phyloP scores from a whole-genome alignment of 306 rosid species.

The Dryas alaskensis region DNA sequence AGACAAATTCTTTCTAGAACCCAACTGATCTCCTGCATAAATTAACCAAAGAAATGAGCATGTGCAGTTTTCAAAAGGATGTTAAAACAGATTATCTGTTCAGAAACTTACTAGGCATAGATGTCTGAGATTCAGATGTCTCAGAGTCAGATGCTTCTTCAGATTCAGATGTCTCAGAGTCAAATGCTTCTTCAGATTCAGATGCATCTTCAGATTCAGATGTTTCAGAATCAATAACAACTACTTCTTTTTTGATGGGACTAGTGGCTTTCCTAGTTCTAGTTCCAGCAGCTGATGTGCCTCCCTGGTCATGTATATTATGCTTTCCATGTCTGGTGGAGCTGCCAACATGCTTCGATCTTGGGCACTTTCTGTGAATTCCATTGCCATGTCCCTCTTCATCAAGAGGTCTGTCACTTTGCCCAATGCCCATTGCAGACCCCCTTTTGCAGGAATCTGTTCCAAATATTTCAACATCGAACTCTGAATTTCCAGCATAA shows the following conservation, averaged over 20 bases:
- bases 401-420: background rate
- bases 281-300: background rate
- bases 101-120: background rate
- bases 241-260: background rate
- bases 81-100: background rate
- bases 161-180: too few species aligned
- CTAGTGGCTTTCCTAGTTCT: background rate
- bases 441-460: constrained; percentile 7
- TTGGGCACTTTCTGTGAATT: background rate
- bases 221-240: background rate
- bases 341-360: too few species aligned
- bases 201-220: too few species aligned
- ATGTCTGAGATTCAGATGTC: background rate
- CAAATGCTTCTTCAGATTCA: too few species aligned
- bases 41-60: background rate
- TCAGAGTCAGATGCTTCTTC: too few species aligned
- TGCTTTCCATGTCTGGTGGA: background rate
- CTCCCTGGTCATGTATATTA: background rate
- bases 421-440: background rate
- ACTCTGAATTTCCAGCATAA: constrained; percentile 18
- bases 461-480: constrained; percentile 25
- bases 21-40: background rate
- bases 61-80: background rate
- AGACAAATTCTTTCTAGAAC: too few species aligned
- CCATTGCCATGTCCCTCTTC: background rate